Conservation (phyloP, 139 green algal species). For the Yamagishiella unicocca region DNA sequence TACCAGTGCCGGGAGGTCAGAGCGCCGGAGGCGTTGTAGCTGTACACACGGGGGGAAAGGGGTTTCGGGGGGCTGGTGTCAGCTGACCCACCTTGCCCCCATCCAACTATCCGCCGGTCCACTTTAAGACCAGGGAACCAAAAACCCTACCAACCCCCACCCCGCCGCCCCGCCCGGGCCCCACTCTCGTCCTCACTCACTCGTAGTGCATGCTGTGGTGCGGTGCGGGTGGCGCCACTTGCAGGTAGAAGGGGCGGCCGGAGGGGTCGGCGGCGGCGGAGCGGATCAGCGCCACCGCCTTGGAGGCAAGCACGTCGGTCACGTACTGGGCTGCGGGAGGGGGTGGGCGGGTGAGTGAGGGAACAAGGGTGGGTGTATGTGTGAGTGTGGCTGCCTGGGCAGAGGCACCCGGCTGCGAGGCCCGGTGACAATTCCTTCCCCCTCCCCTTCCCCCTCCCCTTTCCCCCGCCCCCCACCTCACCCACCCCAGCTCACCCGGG, state of each 20-base stretch:
- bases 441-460: neutral
- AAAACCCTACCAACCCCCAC: neutral
- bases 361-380: neutral
- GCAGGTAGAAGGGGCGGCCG: slow-evolving; percentile 35
- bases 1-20: slow-evolving; percentile 21
- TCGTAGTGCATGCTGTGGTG: slow-evolving; percentile 46
- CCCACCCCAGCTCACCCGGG: slow-evolving; percentile 1
- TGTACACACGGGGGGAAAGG: neutral
- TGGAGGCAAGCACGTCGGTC: slow-evolving; percentile 25
- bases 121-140: too few relatives aligned
- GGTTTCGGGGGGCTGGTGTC: neutral
- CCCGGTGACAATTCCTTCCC: neutral
- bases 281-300: slow-evolving; percentile 24
- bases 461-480: neutral
- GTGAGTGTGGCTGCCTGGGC: too few relatives aligned
- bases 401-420: too few relatives aligned
- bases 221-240: slow-evolving; percentile 29
- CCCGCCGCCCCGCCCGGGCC: too few relatives aligned
- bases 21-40: neutral
- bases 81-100: too few relatives aligned
- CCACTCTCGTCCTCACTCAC: neutral
- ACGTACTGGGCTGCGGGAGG: slow-evolving; percentile 10
- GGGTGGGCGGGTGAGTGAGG: too few relatives aligned
- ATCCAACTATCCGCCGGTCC: too few relatives aligned
- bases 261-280: neutral